Conservation (phyloP, 2,329 filamentous ascomycete species). For the Pseudopyricularia cyperi region DNA sequence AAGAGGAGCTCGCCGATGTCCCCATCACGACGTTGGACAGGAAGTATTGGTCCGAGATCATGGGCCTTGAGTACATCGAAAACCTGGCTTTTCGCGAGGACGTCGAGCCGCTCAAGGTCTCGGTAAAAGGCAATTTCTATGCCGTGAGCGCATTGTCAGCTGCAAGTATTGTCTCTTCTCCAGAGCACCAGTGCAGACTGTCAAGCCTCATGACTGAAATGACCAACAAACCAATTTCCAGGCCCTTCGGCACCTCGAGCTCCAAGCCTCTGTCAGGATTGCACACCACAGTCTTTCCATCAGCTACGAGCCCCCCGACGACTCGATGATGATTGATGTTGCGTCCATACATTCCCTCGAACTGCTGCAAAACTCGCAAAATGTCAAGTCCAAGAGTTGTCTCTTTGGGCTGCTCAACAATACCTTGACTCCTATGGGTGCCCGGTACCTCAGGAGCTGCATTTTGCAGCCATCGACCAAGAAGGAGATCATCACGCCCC, state of each 20-base stretch:
- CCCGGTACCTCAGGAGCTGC: conserved; percentile 68
- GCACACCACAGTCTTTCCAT: conserved; percentile 71
- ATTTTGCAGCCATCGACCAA: conserved; percentile 79
- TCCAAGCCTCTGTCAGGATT: conserved; percentile 55
- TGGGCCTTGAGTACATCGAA: conserved; percentile 66
- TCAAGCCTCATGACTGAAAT: too few species aligned
- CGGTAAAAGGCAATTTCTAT: conserved; percentile 73
- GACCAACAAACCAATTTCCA: conserved; percentile 18
- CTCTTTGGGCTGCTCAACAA: conserved; percentile 78
- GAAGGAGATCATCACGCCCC: conserved; percentile 47
- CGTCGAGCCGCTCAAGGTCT: conserved; percentile 66
- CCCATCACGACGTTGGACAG: conserved; percentile 56
- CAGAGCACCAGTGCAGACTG: too few species aligned
- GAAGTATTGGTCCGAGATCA: conserved; percentile 69
- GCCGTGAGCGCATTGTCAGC: conserved; percentile 76
- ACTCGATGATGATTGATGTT: conserved; percentile 91
- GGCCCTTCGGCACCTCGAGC: conserved; percentile 71
- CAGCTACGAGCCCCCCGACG: conserved; percentile 75
- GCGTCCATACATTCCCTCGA: conserved; percentile 80
- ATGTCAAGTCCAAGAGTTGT: conserved; percentile 65
- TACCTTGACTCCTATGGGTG: conserved; percentile 80
- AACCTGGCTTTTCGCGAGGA: conserved; percentile 71
- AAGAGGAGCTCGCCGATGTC: conserved; percentile 55
- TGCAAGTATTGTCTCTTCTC: conserved; percentile 35
- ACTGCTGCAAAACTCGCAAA: conserved; percentile 75